Conservation (phyloP, 2,329 filamentous ascomycete genomes). For the Xylariaceae sp. region DNA sequence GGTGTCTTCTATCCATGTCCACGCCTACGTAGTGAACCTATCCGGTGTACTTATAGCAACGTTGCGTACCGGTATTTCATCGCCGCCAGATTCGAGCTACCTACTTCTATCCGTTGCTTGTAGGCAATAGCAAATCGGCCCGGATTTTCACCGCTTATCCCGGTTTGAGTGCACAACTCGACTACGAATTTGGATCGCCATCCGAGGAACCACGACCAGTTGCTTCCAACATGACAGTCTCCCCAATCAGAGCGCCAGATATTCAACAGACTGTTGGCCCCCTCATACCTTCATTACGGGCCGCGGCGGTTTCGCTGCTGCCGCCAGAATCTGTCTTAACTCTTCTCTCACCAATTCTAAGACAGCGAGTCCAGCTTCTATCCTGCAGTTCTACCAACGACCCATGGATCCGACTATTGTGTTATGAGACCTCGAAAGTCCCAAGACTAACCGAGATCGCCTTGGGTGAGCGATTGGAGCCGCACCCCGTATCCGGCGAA, state of each 20-base stretch:
- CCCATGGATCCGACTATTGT: constrained; percentile 69
- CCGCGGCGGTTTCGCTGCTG: constrained; percentile 54
- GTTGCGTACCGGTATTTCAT: no score
- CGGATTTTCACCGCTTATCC: constrained; percentile 12
- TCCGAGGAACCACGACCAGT: constrained; percentile 1
- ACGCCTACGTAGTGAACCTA: no score
- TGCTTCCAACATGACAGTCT: constrained; percentile 27
- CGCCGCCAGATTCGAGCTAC: no score
- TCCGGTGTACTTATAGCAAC: no score
- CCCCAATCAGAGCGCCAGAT: constrained; percentile 42
- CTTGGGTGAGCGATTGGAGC: constrained; percentile 62
- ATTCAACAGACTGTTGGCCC: constrained; percentile 48
- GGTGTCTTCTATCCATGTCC: no score
- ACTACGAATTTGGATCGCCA: background rate
- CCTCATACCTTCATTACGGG: constrained; percentile 56
- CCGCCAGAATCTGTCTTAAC: constrained; percentile 55
- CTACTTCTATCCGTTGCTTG: no score
- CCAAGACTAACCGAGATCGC: constrained; percentile 58
- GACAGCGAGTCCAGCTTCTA: constrained; percentile 63
- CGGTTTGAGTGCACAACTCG: background rate
- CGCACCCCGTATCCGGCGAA: constrained; percentile 77
- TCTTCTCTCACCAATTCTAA: constrained; percentile 60
- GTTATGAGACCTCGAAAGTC: constrained; percentile 58
- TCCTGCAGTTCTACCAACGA: constrained; percentile 52
- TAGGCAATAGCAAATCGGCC: background rate